These are phyloP conservation scores for Fraxinus cuspidata DNA, from an alignment of 257 asterid species.

Conservation along the genomic window DNA sequence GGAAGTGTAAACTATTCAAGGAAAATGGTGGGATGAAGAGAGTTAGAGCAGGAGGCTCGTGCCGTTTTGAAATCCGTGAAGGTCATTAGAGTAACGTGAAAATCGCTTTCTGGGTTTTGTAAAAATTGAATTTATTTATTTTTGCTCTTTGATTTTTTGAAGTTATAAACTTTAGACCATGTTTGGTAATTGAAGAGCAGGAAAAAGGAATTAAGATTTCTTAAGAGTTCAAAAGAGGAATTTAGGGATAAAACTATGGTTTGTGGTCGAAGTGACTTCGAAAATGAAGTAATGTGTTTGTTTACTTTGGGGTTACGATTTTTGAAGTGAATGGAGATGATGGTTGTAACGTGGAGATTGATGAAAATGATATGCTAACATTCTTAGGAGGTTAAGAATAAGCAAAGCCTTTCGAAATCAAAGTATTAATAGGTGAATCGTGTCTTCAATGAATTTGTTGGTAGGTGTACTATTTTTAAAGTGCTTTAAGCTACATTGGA, in stretches of 20 bases:
- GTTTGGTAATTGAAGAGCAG: neutral
- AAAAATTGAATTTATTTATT: too few relatives aligned
- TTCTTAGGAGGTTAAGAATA: neutral
- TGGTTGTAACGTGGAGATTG: too few relatives aligned
- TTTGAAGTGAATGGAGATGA: too few relatives aligned
- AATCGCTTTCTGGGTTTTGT: conserved; percentile 12
- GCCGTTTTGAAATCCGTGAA: conserved; percentile 41
- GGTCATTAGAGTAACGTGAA: conserved; percentile 35
- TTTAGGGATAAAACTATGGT: neutral
- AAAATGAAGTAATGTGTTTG: neutral
- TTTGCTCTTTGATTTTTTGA: neutral
- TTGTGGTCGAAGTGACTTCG: neutral
- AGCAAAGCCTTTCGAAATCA: neutral
- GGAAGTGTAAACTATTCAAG: conserved; percentile 2
- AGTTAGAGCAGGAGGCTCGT: conserved; percentile 24
- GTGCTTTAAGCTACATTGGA: too few relatives aligned
- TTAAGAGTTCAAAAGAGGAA: neutral
- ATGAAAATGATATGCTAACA: neutral
- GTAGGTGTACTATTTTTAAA: too few relatives aligned
- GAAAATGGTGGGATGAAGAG: conserved; percentile 28
- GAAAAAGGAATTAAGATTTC: neutral
- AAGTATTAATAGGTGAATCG: neutral
- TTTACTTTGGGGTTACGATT: too few relatives aligned
- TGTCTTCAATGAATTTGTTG: neutral
- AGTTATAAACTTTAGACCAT: neutral